These are phyloP conservation scores for Chamaecrista fasciculata DNA, from an alignment of 306 rosid species.

Conservation along the genomic window DNA sequence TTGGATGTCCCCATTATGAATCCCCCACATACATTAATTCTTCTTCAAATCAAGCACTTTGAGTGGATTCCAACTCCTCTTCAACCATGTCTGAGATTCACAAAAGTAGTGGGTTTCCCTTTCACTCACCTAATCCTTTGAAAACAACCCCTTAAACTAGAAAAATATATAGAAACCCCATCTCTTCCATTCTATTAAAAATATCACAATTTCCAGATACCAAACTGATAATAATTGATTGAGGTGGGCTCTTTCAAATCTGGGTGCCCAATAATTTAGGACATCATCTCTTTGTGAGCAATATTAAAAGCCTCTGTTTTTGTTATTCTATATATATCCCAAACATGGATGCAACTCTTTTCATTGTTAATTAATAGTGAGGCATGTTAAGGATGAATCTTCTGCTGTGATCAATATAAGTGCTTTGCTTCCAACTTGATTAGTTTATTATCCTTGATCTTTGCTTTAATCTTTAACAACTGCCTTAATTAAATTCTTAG, in stretches of 20 bases:
- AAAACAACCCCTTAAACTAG: constrained; percentile 47
- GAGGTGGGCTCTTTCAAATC: constrained; percentile 54
- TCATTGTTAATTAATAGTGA: constrained; percentile 28
- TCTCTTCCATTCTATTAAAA: constrained; percentile 27
- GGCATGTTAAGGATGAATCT: constrained; percentile 32
- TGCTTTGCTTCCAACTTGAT: constrained; percentile 32
- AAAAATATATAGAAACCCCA: constrained; percentile 18
- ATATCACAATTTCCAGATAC: constrained; percentile 38
- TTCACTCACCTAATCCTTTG: constrained; percentile 73
- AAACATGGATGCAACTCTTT: constrained; percentile 26
- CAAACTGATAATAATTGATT: constrained; percentile 33
- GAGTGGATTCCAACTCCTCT: constrained; percentile 98
- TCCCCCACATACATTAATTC: constrained; percentile 28
- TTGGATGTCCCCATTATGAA: constrained; percentile 53
- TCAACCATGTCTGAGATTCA: constrained; percentile 60
- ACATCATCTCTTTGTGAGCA: constrained; percentile 36
- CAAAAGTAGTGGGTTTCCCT: constrained; percentile 76
- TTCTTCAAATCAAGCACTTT: constrained; percentile 55
- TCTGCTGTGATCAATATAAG: background rate
- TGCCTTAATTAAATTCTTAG: constrained; percentile 24
- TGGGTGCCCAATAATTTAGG: constrained; percentile 50
- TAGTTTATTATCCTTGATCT: constrained; percentile 35
- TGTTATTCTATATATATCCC: constrained; percentile 25
- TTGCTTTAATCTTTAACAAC: constrained; percentile 29
- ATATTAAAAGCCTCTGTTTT: constrained; percentile 16